Conservation (phyloP, 1,284 basidiomycete species). For the Termitomyces sp. region DNA sequence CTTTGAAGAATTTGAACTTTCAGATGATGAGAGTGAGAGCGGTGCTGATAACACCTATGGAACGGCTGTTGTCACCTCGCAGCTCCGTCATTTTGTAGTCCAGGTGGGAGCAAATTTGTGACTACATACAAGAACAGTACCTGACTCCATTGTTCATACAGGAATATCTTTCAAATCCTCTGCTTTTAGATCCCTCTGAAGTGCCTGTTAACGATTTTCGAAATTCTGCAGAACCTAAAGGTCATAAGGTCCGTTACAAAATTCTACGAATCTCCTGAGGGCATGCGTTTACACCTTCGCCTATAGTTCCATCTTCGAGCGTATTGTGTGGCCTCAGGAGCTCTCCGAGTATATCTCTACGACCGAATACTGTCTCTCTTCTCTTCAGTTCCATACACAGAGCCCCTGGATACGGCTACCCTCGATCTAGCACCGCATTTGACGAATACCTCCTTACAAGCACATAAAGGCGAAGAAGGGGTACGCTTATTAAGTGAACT, state of each 20-base stretch:
- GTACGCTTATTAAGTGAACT: slow-evolving; percentile 79
- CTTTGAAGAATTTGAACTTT: slow-evolving; percentile 81
- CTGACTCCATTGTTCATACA: slow-evolving; percentile 27
- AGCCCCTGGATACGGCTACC: slow-evolving; percentile 31
- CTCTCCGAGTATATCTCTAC: slow-evolving; percentile 75
- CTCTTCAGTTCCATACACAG: slow-evolving; percentile 60
- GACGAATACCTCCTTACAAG: slow-evolving; percentile 95
- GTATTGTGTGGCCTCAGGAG: slow-evolving; percentile 87
- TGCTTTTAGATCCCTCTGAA: slow-evolving; percentile 72
- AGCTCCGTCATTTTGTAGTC: slow-evolving; percentile 93
- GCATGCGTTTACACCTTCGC: slow-evolving; percentile 7
- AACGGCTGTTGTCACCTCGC: slow-evolving; percentile 76
- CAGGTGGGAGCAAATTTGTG: slow-evolving; percentile 53
- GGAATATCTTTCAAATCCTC: slow-evolving; percentile 79
- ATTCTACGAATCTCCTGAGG: neutral
- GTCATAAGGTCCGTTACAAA: slow-evolving; percentile 58
- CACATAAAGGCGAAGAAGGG: slow-evolving; percentile 55
- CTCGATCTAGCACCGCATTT: slow-evolving; percentile 77
- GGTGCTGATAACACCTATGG: slow-evolving; percentile 12
- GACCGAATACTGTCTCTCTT: slow-evolving; percentile 85
- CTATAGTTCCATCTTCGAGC: slow-evolving; percentile 88
- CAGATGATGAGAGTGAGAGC: slow-evolving; percentile 35
- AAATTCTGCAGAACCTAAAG: slow-evolving; percentile 33
- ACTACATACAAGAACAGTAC: neutral
- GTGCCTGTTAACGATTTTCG: slow-evolving; percentile 26